Percentiles rank a stretch among this genome's conserved stretches.
These are phyloP conservation scores for Rubia balearica DNA, from an alignment of 305 asterid species.

Conservation along the genomic window DNA sequence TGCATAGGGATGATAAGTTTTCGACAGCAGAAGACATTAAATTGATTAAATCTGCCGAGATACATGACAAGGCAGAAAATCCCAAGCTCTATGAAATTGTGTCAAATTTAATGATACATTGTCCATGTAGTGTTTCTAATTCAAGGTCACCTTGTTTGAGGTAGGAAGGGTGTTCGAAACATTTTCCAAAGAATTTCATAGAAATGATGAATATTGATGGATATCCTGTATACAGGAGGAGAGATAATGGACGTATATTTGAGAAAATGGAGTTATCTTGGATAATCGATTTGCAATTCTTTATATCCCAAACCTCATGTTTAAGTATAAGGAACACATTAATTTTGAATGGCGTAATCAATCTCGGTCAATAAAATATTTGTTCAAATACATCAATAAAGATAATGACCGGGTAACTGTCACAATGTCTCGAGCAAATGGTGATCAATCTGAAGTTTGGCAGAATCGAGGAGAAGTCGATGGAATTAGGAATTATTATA, in stretches of 20 bases:
- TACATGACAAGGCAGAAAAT: background rate
- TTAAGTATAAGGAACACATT: background rate
- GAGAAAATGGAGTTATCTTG: background rate
- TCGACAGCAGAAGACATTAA: no score
- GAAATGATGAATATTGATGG: background rate
- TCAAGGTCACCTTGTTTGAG: background rate
- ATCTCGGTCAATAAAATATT: no score
- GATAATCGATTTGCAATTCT: background rate
- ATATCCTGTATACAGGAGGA: background rate
- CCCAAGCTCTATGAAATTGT: background rate
- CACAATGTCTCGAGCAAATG: no score
- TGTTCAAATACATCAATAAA: no score
- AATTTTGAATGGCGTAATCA: background rate
- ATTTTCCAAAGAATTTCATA: background rate
- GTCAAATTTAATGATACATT: background rate
- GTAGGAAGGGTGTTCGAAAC: background rate
- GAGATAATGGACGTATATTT: background rate
- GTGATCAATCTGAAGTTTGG: no score
- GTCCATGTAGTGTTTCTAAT: background rate
- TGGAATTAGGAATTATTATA: no score
- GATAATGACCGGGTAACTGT: no score
- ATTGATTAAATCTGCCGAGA: no score
- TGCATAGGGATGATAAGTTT: no score
- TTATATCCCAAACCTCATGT: background rate
- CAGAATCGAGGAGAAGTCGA: no score